Evolutionary conservation across 495 filamentous ascomycete genomes (phyloP).

Genomic region (Xanthoparmelia taractica): DNA sequence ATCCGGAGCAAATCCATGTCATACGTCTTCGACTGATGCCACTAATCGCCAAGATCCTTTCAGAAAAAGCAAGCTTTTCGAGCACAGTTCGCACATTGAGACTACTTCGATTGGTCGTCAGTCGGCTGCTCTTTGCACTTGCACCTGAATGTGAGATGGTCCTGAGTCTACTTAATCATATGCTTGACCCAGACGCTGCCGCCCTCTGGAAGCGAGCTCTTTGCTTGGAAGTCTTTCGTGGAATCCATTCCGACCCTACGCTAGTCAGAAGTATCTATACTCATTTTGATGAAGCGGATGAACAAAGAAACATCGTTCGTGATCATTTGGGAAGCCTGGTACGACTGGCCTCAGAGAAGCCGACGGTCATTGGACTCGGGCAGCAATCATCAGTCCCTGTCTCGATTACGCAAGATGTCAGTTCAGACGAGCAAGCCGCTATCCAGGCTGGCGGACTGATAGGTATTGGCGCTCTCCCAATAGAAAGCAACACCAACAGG

Average conservation of each 20-base stretch:
- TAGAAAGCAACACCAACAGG: constrained; percentile 53
- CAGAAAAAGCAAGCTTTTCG: constrained; percentile 71
- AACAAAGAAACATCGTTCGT: constrained; percentile 66
- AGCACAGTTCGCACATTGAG: constrained; percentile 74
- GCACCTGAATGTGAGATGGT: constrained; percentile 77
- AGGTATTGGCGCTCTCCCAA: constrained; percentile 72
- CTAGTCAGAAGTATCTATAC: constrained; percentile 75
- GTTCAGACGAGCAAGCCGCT: constrained; percentile 68
- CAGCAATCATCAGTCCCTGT: constrained; percentile 74
- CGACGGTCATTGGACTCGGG: constrained; percentile 74
- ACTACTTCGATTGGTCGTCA: constrained; percentile 71
- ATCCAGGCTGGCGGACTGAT: constrained; percentile 81
- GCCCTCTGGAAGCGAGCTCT: constrained; percentile 76
- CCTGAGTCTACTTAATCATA: constrained; percentile 73
- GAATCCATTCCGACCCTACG: constrained; percentile 69
- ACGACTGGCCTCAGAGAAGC: constrained; percentile 82
- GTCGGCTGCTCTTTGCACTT: constrained; percentile 66
- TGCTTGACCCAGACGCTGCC: constrained; percentile 75
- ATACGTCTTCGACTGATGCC: constrained; percentile 77
- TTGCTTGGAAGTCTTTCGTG: constrained; percentile 84
- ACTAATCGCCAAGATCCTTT: constrained; percentile 66
- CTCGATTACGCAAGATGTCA: constrained; percentile 35
- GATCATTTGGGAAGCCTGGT: constrained; percentile 79
- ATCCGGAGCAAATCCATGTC: constrained; percentile 73
- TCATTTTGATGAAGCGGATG: constrained; percentile 65